Percentiles rank a stretch among this genome's conserved stretches.
These are phyloP conservation scores for Morella rubra DNA, from an alignment of 306 rosid species.

Conservation along the genomic window DNA sequence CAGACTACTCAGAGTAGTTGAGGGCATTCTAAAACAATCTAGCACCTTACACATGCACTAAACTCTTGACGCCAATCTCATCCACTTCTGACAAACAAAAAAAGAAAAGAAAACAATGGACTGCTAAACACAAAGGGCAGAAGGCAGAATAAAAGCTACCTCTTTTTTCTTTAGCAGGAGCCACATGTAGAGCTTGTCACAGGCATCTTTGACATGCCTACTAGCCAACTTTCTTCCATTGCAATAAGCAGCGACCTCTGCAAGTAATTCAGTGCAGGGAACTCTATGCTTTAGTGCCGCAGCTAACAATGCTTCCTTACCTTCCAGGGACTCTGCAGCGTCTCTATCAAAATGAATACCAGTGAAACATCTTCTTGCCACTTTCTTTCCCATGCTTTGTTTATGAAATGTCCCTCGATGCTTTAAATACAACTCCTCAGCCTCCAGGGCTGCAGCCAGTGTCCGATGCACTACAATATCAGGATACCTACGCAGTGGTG, in stretches of 20 bases:
- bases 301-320: constrained; percentile 56
- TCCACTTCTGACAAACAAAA: background rate
- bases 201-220: constrained; percentile 72
- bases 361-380: constrained; percentile 55
- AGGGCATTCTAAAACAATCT: too few relatives aligned
- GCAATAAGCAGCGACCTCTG: constrained; percentile 62
- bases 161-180: constrained; percentile 59
- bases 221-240: constrained; percentile 78
- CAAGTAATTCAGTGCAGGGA: constrained; percentile 53
- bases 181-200: constrained; percentile 80
- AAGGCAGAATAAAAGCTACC: constrained; percentile 41
- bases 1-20: constrained; percentile 20
- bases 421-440: constrained; percentile 64
- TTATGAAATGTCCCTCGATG: constrained; percentile 29
- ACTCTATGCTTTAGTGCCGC: constrained; percentile 69
- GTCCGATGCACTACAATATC: constrained; percentile 87
- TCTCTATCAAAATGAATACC: constrained; percentile 60
- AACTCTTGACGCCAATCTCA: background rate
- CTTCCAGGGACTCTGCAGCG: constrained; percentile 67
- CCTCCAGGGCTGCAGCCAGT: constrained; percentile 76
- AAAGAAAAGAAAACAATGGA: background rate
- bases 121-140: background rate
- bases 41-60: too few relatives aligned
- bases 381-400: constrained; percentile 30
- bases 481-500: constrained; percentile 85